Evolutionary conservation across 306 rosid species (phyloP), one percentile per base, ranked within the genome.

Genomic region (Boehmeria nivea): DNA sequence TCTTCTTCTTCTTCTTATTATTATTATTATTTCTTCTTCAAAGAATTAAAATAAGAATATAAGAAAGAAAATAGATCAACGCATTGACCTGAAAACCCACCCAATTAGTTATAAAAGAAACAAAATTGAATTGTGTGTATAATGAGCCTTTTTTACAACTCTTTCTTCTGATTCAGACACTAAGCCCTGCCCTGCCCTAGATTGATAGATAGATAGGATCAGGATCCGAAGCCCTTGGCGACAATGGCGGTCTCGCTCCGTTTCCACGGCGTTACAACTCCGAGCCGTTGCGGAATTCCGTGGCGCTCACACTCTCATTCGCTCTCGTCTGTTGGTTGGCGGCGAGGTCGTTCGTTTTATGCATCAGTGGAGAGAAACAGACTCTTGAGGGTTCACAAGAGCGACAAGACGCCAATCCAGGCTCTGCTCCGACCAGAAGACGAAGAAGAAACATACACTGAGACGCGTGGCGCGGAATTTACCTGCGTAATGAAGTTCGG

Each of bases 401-500:
- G 84, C 51, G 49, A 72, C 57, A 77, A 57, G 33, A 40, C 51
- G 6, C 27, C 42, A 7, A 67, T 65, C 28, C 89, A 73, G 58
- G 57, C 79, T 54, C 51, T 59, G 28, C 82, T 71, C 39, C 59
- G 65, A 62, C 62, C 24, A 55, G 63, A 61, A 39, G 58, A 13
- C 43, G 65, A 22, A 38, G 65, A 50, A 12, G 91, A 61, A 48
- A 71, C 53, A 13, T 77, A 73, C 24, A 37, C 9, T 8, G 14
- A 37, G 12, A 2, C 13, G 65, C 3, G 34, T 3, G 84, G 18
- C 72, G 82, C 12, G 77, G 69, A 69, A 57, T 75, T 71, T 36
- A 81, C 82, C 1, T 77, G 87, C 57, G 95, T 86, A 18, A 89
- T 89, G 95, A 89, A 89, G 66, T 89, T 89, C 54, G 97, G 97